Evolutionary conservation across 305 asterid species (phyloP).

Genomic region (Euphrasia arctica): DNA sequence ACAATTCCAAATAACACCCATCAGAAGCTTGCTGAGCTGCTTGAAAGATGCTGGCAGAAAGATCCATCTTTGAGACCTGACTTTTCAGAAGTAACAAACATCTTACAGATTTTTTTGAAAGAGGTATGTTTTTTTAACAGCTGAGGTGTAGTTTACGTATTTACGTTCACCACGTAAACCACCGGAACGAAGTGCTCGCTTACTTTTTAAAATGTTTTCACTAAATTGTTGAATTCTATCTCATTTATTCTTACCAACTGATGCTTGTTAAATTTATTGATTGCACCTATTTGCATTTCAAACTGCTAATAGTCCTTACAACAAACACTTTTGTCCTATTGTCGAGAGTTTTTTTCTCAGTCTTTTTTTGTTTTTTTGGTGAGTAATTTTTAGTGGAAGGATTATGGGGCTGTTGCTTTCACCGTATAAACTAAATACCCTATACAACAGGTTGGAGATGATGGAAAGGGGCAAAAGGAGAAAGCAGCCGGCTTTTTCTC

Average conservation of each 20-base stretch:
- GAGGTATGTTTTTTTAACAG: slow-evolving; percentile 46
- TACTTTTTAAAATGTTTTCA: no score
- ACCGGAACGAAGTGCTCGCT: no score
- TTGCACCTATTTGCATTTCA: no score
- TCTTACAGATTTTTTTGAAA: slow-evolving; percentile 51
- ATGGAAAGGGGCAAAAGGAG: slow-evolving; percentile 70
- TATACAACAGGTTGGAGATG: slow-evolving; percentile 58
- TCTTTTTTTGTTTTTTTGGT: no score
- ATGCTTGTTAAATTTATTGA: no score
- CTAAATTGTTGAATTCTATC: no score
- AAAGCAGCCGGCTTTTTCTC: slow-evolving; percentile 81
- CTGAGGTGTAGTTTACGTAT: not conserved
- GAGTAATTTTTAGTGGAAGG: not conserved
- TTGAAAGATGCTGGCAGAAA: slow-evolving; percentile 93
- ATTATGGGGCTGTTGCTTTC: not conserved
- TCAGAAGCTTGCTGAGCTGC: slow-evolving; percentile 74
- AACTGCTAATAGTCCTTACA: no score
- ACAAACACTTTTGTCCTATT: no score
- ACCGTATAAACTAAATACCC: not conserved
- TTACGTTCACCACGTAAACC: no score
- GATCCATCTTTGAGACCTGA: slow-evolving; percentile 79
- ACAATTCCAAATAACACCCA: slow-evolving; percentile 72
- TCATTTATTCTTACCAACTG: no score
- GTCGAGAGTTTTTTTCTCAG: no score
- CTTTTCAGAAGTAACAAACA: slow-evolving; percentile 69